Base-by-base conservation (phyloP, 2,329 filamentous ascomycete species). In the Metarhizium guizhouense region DNA sequence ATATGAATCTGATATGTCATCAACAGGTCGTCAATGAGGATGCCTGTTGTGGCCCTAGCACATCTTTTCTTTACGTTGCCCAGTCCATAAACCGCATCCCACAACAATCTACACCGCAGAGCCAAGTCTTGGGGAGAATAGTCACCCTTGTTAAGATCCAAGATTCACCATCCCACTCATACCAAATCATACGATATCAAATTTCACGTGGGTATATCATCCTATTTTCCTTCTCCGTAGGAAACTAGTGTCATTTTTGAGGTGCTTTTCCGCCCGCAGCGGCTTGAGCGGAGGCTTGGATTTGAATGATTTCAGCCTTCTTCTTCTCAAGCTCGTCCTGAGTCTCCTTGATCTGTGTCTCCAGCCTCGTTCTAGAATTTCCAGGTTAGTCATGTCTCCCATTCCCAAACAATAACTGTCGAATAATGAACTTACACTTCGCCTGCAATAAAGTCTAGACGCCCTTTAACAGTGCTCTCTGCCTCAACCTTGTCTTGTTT, bases 401-500 rank as follows among this genome's bases (percentile, higher is more conserved):
- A n/a, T 40, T 11, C 16, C 8, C 13, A 29, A 36, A 20, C 11
- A 13, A 18, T 30, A 8, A 38, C 13, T 13, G 40, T 16, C 34
- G 7, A 6, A 10, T 18, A 16, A n/a, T 34, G 49, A 34, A 69
- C 85, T 70, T 70, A 96, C 91, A 97, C 94, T 69, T 99, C 93
- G 66, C 93, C 90, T 61, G 86, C 82, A 62, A 99, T 99, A 67
- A 93, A 97, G 62, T 96, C 91, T 52, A 99, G 72, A 29, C 94
- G 84, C 20, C 90, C 90, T 63, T 95, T 90, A 18, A 99, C 94
- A 0, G 91, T 92, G 77, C 89, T 87, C 61, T 91, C 85, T 0
- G 94, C 94, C 70, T 99, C 94, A 2, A 83, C 76, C 71, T 89
- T 92, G 56, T 97, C 94, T 72, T 99, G 94, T 78, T 97, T 96